phyloP scores from a whole-genome alignment of 345 rosid genomes.

The Salix suchowensis region DNA sequence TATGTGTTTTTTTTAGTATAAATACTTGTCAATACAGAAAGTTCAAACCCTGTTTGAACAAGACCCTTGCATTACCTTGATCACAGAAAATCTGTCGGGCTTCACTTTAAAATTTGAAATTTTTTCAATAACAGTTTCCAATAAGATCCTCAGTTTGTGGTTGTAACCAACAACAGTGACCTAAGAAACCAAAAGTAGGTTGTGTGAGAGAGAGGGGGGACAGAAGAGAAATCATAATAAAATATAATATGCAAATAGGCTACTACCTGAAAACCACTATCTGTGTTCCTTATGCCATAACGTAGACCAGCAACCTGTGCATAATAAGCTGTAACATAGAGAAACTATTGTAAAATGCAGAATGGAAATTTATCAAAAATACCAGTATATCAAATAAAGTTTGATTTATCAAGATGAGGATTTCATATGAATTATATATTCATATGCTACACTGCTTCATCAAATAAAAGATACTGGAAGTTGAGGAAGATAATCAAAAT shows the following conservation, averaged over 20 bases:
- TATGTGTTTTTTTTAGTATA: no score
- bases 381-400: no score
- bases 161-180: slow-evolving; percentile 79
- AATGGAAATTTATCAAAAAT: no score
- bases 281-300: slow-evolving; percentile 47
- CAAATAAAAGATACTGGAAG: not conserved
- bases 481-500: not conserved
- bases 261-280: slow-evolving; percentile 72
- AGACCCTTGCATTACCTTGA: slow-evolving; percentile 52
- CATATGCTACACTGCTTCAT: no score
- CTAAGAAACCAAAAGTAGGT: slow-evolving; percentile 22
- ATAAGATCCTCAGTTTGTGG: slow-evolving; percentile 73
- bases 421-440: no score
- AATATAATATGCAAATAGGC: not conserved
- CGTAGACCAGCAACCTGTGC: slow-evolving; percentile 88
- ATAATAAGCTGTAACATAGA: slow-evolving; percentile 67
- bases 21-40: no score
- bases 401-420: no score
- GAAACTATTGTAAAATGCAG: not conserved
- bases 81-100: slow-evolving; percentile 75
- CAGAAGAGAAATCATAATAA: slow-evolving; percentile 2
- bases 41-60: not conserved
- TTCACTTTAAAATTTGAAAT: slow-evolving; percentile 72
- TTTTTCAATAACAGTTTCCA: slow-evolving; percentile 63
- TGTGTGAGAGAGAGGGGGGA: not conserved